phyloP scores from a whole-genome alignment of 768 basidiomycete genomes.

The Ramaria sp. region DNA sequence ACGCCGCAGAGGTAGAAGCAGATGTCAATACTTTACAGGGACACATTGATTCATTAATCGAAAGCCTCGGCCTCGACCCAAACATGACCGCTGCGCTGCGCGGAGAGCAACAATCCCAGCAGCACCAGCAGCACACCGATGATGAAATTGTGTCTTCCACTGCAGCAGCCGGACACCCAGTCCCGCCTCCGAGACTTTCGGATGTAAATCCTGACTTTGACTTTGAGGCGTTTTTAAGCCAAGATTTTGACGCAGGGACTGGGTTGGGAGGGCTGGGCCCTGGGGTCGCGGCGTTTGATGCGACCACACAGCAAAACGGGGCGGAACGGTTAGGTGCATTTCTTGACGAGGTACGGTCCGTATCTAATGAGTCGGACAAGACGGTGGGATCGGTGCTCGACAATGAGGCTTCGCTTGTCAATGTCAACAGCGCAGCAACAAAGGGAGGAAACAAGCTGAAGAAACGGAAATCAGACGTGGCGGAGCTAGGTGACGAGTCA shows the following conservation, averaged over 20 bases:
- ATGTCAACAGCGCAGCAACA: neutral
- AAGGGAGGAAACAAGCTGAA: neutral
- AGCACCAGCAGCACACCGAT: neutral
- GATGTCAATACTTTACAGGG: conserved; percentile 62
- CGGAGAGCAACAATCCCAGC: neutral
- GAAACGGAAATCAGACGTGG: conserved; percentile 6
- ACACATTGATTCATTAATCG: conserved; percentile 61
- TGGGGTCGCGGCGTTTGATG: neutral
- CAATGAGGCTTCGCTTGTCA: neutral
- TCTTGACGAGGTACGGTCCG: conserved; percentile 7
- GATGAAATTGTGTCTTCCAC: neutral
- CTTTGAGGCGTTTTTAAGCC: conserved; percentile 7
- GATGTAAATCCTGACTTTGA: conserved; percentile 7
- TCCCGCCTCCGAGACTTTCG: neutral
- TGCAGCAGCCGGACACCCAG: neutral
- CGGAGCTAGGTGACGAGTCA: neutral
- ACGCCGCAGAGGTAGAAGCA: conserved; percentile 51
- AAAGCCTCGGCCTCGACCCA: conserved; percentile 58
- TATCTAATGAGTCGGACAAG: conserved; percentile 7
- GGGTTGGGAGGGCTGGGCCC: neutral
- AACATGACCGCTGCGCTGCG: conserved; percentile 11
- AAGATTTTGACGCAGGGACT: conserved; percentile 1
- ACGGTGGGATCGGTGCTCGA: neutral
- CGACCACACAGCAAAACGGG: neutral
- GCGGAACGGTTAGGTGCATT: conserved; percentile 8